Conservation (phyloP, 2,329 filamentous ascomycete genomes). For the Alternaria hordeiaustralica region DNA sequence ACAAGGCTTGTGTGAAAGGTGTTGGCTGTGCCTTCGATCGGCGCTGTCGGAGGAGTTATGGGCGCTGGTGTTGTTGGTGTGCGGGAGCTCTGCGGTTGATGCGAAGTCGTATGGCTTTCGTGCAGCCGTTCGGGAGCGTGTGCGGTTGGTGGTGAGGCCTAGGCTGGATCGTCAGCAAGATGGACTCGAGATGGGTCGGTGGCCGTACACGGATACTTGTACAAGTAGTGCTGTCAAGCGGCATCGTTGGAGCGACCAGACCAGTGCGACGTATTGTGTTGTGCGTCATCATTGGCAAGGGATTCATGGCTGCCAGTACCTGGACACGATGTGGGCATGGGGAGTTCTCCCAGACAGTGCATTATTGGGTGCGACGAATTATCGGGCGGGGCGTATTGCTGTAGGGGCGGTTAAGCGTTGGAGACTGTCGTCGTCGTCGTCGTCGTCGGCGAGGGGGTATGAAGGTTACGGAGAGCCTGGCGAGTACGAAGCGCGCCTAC, state of each 20-base stretch:
- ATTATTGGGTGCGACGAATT: too few relatives aligned
- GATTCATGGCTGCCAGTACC: neutral
- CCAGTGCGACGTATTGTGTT: neutral
- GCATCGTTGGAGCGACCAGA: conserved; percentile 12
- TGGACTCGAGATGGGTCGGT: neutral
- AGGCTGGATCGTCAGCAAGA: conserved; percentile 27
- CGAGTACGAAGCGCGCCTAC: too few relatives aligned
- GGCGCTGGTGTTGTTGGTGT: neutral
- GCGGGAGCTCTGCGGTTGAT: neutral
- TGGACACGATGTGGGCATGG: too few relatives aligned
- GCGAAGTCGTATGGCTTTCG: neutral
- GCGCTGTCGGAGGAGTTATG: neutral
- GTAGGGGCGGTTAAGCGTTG: too few relatives aligned
- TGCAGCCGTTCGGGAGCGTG: conserved; percentile 61
- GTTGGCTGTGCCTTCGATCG: neutral
- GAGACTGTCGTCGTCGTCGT: too few relatives aligned
- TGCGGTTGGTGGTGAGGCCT: conserved; percentile 68
- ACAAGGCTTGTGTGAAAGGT: neutral
- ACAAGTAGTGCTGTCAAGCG: conserved; percentile 52
- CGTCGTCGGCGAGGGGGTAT: too few relatives aligned
- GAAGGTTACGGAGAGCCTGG: too few relatives aligned
- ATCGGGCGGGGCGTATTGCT: too few relatives aligned
- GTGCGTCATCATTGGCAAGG: neutral
- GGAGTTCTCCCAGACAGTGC: too few relatives aligned
- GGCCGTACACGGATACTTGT: conserved; percentile 48